These are phyloP conservation scores for Populus trichocarpa DNA, from an alignment of 441 rosid species.

Conservation along the genomic window DNA sequence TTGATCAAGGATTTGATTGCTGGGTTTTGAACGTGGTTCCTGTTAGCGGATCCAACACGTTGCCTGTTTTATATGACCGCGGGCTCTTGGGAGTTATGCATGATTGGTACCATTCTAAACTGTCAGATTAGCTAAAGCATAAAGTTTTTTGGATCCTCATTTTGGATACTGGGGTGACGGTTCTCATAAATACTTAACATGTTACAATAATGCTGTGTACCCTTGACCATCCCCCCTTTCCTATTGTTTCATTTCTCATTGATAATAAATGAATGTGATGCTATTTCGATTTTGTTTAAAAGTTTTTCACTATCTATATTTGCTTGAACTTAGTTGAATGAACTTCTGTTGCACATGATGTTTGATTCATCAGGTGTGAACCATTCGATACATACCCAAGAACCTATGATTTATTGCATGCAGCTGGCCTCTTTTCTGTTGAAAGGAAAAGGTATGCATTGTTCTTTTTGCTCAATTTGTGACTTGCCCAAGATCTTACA, in stretches of 20 bases:
- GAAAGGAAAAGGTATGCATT: slow-evolving; percentile 74
- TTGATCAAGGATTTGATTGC: slow-evolving; percentile 63
- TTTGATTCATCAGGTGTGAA: slow-evolving; percentile 73
- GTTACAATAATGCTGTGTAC: not conserved
- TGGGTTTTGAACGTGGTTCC: slow-evolving; percentile 98
- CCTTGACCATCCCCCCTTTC: not conserved
- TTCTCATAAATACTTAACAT: not conserved
- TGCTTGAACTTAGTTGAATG: slow-evolving; percentile 6
- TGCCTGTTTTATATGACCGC: slow-evolving; percentile 95
- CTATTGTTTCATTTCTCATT: not conserved
- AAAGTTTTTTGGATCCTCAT: slow-evolving; percentile 7
- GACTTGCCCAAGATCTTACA: not conserved
- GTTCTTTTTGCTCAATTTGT: not conserved
- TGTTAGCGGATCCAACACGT: slow-evolving; percentile 81
- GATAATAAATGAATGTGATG: not conserved
- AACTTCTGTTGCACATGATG: slow-evolving; percentile 2
- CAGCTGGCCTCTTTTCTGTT: slow-evolving; percentile 79
- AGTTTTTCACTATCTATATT: not conserved
- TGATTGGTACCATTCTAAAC: slow-evolving; percentile 67
- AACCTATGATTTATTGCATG: slow-evolving; percentile 86
- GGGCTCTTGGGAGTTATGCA: slow-evolving; percentile 95
- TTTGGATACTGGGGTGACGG: not conserved
- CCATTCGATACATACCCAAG: slow-evolving; percentile 96
- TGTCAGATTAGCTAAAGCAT: not conserved
- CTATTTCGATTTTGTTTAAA: not conserved